Evolutionary conservation across 2,329 filamentous ascomycete genomes (phyloP).

Genomic region (Xylaria sp.): DNA sequence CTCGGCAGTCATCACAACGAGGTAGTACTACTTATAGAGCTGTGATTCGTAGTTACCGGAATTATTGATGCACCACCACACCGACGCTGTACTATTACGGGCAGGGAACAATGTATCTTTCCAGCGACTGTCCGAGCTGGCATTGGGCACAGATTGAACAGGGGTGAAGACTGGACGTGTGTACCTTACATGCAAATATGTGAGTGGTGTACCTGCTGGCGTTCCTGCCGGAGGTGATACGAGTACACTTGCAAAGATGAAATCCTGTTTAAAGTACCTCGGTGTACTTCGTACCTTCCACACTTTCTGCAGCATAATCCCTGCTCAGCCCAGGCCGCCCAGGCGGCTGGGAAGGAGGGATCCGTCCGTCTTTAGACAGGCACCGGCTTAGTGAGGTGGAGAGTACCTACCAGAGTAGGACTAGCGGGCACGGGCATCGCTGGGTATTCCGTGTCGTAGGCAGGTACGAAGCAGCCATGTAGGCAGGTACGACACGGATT

Average conservation of each 20-base stretch:
- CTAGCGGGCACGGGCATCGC: too few species aligned
- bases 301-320: constrained; percentile 5
- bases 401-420: too few species aligned
- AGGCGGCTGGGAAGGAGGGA: constrained; percentile 20
- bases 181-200: background rate
- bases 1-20: too few species aligned
- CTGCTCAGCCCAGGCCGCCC: constrained; percentile 10
- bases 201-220: too few species aligned
- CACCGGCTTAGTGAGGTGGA: constrained; percentile 8
- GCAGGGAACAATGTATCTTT: background rate
- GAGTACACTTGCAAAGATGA: too few species aligned
- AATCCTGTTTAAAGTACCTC: too few species aligned
- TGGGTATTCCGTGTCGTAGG: too few species aligned
- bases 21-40: too few species aligned
- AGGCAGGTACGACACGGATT: too few species aligned
- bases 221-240: too few species aligned
- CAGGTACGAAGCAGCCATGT: too few species aligned
- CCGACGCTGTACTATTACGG: background rate
- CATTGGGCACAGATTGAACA: background rate
- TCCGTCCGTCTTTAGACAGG: constrained; percentile 3
- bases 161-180: background rate
- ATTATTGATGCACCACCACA: background rate
- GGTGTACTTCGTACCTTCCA: background rate
- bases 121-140: background rate
- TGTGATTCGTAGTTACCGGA: too few species aligned